A percentile compares a stretch with the other conserved stretches of the same genome.
phyloP scores from a whole-genome alignment of 2,329 filamentous ascomycete species.

The Cladophialophora bantiana region DNA sequence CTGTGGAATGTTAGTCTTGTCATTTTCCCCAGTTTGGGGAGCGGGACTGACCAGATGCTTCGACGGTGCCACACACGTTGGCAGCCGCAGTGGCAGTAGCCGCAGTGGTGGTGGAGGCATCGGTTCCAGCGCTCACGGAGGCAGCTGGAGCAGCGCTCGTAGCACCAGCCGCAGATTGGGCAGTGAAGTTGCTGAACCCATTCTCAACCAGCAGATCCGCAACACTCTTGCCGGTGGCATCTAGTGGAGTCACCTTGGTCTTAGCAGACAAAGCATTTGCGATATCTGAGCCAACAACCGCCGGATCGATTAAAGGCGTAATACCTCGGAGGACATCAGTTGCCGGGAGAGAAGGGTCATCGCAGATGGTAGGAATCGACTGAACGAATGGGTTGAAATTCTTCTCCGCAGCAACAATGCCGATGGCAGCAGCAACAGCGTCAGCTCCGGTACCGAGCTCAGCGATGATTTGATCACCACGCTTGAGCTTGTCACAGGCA shows the following conservation, averaged over 20 bases:
- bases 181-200: conserved; percentile 67
- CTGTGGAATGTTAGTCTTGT: conserved; percentile 9
- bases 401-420: conserved; percentile 71
- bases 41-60: conserved; percentile 15
- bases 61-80: conserved; percentile 26
- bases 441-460: conserved; percentile 66
- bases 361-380: conserved; percentile 68
- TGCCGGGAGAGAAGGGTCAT: conserved; percentile 67
- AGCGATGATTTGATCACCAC: conserved; percentile 69
- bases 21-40: background rate
- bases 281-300: conserved; percentile 61
- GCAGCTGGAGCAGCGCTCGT: conserved; percentile 42
- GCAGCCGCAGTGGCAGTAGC: conserved; percentile 27
- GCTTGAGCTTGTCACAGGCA: conserved; percentile 70
- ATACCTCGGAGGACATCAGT: conserved; percentile 69
- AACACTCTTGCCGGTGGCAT: conserved; percentile 68
- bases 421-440: conserved; percentile 67
- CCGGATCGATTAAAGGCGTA: conserved; percentile 71
- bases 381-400: conserved; percentile 74
- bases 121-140: conserved; percentile 5
- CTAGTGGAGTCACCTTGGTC: conserved; percentile 62
- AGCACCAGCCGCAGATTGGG: conserved; percentile 35
- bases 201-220: conserved; percentile 68
- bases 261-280: conserved; percentile 67
- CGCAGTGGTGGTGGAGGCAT: conserved; percentile 33